Evolutionary conservation across 1,284 basidiomycete species (phyloP).

Genomic region (Mycosarcoma mackinlayi): DNA sequence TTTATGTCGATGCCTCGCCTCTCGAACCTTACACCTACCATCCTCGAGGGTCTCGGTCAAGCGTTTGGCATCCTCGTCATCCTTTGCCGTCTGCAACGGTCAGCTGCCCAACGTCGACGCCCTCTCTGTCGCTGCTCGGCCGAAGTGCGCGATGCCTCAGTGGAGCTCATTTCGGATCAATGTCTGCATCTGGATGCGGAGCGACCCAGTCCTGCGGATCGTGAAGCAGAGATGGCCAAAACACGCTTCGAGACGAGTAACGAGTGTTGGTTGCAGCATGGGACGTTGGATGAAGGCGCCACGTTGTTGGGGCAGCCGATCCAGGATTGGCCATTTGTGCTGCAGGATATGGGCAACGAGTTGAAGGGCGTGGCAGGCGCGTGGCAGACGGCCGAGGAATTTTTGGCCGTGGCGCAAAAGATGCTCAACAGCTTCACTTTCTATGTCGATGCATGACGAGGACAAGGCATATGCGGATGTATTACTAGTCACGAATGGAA

Average conservation of each 20-base stretch:
- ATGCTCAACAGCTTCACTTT: conserved; percentile 37
- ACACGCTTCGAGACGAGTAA: conserved; percentile 13
- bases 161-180: conserved; percentile 40
- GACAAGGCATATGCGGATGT: background rate
- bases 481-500: background rate
- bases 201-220: conserved; percentile 12
- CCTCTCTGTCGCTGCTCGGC: conserved; percentile 11
- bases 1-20: conserved; percentile 46
- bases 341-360: conserved; percentile 48
- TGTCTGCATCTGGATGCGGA: conserved; percentile 41
- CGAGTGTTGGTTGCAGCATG: conserved; percentile 46
- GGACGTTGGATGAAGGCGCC: conserved; percentile 36
- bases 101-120: conserved; percentile 14
- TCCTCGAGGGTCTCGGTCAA: conserved; percentile 41
- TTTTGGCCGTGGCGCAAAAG: conserved; percentile 32
- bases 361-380: conserved; percentile 28
- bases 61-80: conserved; percentile 43
- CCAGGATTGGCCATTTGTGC: conserved; percentile 45
- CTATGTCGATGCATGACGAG: conserved; percentile 28
- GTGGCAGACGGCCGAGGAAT: conserved; percentile 41
- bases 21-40: conserved; percentile 35
- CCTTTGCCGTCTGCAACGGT: conserved; percentile 29
- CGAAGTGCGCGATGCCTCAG: conserved; percentile 20
- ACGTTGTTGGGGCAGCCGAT: conserved; percentile 37
- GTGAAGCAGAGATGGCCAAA: conserved; percentile 4